A percentile compares a stretch with the other conserved stretches of the same genome.
These are phyloP conservation scores for Alternaria solani DNA, from an alignment of 2,329 filamentous ascomycete species.

Conservation along the genomic window DNA sequence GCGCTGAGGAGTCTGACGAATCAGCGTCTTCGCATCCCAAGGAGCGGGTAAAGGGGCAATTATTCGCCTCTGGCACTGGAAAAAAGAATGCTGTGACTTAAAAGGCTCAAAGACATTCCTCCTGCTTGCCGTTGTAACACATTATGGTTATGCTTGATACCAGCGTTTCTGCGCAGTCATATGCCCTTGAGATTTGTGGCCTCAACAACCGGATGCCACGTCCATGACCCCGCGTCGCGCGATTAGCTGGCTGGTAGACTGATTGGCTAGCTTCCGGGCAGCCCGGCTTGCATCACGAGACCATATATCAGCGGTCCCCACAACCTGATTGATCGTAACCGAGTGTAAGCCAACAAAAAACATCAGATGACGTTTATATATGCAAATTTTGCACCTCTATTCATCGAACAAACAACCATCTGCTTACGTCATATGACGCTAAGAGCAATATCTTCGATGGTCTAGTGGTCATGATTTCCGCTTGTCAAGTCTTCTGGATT, in stretches of 20 bases:
- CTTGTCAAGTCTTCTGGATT: constrained; percentile 4
- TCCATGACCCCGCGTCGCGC: not conserved
- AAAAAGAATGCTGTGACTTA: not conserved
- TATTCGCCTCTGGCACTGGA: not conserved
- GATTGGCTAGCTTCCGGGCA: not conserved
- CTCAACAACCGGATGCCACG: not conserved
- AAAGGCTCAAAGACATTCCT: too few relatives aligned
- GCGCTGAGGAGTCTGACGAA: not conserved
- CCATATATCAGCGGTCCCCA: not conserved
- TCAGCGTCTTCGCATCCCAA: not conserved
- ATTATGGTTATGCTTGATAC: not conserved
- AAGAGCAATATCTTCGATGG: constrained; percentile 28
- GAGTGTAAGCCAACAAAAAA: rapidly evolving
- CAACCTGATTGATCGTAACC: not conserved
- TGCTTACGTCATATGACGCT: constrained; percentile 17
- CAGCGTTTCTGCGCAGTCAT: not conserved
- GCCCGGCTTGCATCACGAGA: not conserved
- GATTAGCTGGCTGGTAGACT: too few relatives aligned
- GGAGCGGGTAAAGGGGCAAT: not conserved
- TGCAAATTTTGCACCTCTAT: not conserved
- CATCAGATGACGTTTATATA: not conserved
- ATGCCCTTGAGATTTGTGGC: not conserved
- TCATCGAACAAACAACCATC: constrained; percentile 20
- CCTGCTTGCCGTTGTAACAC: not conserved
- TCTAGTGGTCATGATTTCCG: constrained; percentile 14